Percentiles rank a stretch among this genome's conserved stretches.
phyloP scores from a whole-genome alignment of 495 filamentous ascomycete genomes.

The Evansstolkia leycettana region DNA sequence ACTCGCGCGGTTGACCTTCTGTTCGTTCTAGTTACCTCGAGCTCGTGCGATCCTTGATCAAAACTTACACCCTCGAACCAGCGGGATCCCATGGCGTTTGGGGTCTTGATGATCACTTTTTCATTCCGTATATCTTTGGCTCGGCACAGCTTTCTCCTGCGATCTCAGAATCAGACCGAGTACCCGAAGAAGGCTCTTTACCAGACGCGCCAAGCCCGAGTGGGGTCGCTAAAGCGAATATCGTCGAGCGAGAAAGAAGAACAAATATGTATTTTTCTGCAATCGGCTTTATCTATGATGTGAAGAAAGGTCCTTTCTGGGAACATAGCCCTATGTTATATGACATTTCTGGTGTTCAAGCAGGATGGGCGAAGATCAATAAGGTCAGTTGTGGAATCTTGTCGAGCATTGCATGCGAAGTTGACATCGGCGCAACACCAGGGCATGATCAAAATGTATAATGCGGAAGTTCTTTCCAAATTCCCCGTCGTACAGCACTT shows the following conservation, averaged over 20 bases:
- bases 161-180: constrained; percentile 47
- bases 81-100: constrained; percentile 93
- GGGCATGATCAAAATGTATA: constrained; percentile 68
- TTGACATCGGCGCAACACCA: constrained; percentile 8
- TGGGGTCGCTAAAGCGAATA: constrained; percentile 49
- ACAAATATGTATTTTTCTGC: constrained; percentile 94
- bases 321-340: constrained; percentile 93
- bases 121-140: constrained; percentile 90
- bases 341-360: constrained; percentile 80
- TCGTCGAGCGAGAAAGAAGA: constrained; percentile 56
- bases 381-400: constrained; percentile 42
- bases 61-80: constrained; percentile 87
- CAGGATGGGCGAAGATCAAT: constrained; percentile 97
- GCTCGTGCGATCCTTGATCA: constrained; percentile 72
- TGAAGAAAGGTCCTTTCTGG: constrained; percentile 97
- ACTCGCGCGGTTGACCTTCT: neutral
- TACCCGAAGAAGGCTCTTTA: constrained; percentile 65
- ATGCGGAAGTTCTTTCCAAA: constrained; percentile 55
- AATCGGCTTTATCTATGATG: constrained; percentile 96
- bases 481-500: constrained; percentile 65
- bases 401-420: neutral
- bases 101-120: constrained; percentile 97
- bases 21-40: constrained; percentile 57
- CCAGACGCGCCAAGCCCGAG: constrained; percentile 56
- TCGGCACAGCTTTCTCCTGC: constrained; percentile 74